These are phyloP conservation scores for Lactarius quietus DNA, from an alignment of 768 basidiomycete genomes.

Conservation along the genomic window DNA sequence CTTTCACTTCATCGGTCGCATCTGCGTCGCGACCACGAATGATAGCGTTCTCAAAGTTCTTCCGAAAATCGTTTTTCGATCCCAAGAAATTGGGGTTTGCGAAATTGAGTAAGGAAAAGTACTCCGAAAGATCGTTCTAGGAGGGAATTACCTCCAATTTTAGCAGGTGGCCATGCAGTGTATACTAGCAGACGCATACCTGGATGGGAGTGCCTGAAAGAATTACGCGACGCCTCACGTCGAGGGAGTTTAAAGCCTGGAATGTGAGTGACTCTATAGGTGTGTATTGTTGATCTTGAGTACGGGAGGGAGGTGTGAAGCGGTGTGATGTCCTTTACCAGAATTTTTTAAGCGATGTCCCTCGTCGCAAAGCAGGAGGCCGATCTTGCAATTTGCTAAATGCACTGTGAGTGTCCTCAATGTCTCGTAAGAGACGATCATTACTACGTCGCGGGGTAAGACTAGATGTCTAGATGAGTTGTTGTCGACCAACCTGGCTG, in stretches of 20 bases:
- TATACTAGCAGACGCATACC: slow-evolving; percentile 36
- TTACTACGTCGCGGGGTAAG: slow-evolving; percentile 49
- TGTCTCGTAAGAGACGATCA: slow-evolving; percentile 99
- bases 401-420: slow-evolving; percentile 76
- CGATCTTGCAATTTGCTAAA: slow-evolving; percentile 77
- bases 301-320: slow-evolving; percentile 1
- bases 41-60: slow-evolving; percentile 92
- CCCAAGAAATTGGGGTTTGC: slow-evolving; percentile 91
- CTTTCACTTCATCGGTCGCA: slow-evolving; percentile 74
- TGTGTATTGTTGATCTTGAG: neutral
- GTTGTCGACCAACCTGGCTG: slow-evolving; percentile 64
- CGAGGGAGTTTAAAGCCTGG: slow-evolving; percentile 72
- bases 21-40: slow-evolving; percentile 87
- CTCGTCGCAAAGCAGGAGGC: slow-evolving; percentile 93
- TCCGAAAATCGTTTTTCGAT: slow-evolving; percentile 84
- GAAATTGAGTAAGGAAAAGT: slow-evolving; percentile 90
- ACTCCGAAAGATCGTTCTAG: slow-evolving; percentile 91
- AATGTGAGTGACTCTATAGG: slow-evolving; percentile 79
- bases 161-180: slow-evolving; percentile 2
- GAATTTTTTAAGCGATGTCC: slow-evolving; percentile 97
- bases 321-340: slow-evolving; percentile 45
- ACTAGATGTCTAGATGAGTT: neutral
- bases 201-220: slow-evolving; percentile 93
- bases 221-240: slow-evolving; percentile 89
- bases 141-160: neutral